Conservation (phyloP, 2,329 filamentous ascomycete species). For the Cercospora brassicicola region DNA sequence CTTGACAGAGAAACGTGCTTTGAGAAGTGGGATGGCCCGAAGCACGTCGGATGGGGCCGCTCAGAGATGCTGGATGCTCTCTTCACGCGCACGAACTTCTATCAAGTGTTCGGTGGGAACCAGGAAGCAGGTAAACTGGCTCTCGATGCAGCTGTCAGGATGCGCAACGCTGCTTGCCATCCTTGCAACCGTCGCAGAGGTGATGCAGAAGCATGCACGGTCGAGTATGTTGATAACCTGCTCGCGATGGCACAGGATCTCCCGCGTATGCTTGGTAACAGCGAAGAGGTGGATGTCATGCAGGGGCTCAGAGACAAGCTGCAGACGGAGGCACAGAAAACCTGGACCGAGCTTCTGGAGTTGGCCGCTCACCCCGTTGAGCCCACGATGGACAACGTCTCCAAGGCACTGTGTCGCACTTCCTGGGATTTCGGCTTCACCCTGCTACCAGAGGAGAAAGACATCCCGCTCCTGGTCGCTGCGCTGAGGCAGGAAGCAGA, state of each 20-base stretch:
- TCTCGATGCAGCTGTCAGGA: neutral
- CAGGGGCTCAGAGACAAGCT: conserved; percentile 1
- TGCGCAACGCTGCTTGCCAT: neutral
- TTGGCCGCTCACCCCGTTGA: neutral
- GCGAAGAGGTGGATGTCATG: neutral
- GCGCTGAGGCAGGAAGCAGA: neutral
- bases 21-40: neutral
- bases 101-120: neutral
- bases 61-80: neutral
- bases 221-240: neutral
- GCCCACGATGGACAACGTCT: neutral
- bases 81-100: too few relatives aligned
- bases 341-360: neutral
- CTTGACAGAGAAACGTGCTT: neutral
- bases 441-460: neutral
- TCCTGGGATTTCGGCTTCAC: neutral
- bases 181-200: too few relatives aligned
- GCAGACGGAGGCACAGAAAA: conserved; percentile 1
- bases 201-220: neutral
- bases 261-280: conserved; percentile 3
- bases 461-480: neutral
- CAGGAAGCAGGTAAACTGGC: neutral
- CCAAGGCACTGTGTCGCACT: neutral
- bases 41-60: neutral
- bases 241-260: neutral